Conservation (phyloP, 495 filamentous ascomycete species). For the Penicillium atrosanguineum region DNA sequence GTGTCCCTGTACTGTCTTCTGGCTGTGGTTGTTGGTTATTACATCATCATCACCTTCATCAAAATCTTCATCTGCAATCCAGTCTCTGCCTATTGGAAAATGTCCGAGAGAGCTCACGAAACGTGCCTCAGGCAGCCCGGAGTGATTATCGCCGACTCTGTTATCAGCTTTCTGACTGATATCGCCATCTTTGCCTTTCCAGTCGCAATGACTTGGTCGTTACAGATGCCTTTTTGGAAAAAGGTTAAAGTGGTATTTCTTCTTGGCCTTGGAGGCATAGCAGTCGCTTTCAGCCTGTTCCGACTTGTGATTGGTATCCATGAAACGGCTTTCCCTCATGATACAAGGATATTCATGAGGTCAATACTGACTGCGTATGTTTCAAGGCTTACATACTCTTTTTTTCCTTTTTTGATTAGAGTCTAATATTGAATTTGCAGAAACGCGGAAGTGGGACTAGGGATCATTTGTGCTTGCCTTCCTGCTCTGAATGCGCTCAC, state of each 20-base stretch:
- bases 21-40: constrained; percentile 26
- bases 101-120: background rate
- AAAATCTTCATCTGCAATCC: constrained; percentile 32
- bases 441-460: too few species aligned
- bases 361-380: too few species aligned
- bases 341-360: constrained; percentile 10
- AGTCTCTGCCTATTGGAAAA: constrained; percentile 23
- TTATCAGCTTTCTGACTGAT: constrained; percentile 30
- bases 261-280: constrained; percentile 30
- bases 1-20: constrained; percentile 26
- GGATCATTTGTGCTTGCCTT: too few species aligned
- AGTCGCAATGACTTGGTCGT: constrained; percentile 25
- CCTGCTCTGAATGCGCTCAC: too few species aligned
- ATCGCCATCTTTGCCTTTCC: constrained; percentile 30
- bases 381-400: too few species aligned
- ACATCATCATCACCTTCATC: constrained; percentile 24
- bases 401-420: too few species aligned
- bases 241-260: constrained; percentile 27
- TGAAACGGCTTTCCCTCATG: constrained; percentile 12
- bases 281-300: constrained; percentile 26
- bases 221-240: constrained; percentile 30
- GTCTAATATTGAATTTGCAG: too few species aligned
- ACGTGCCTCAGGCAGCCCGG: constrained; percentile 26
- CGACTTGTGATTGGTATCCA: constrained; percentile 28
- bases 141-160: constrained; percentile 29